Percentiles rank a stretch among this genome's conserved stretches.
These are phyloP conservation scores for Lecanicillium sp. DNA, from an alignment of 2,329 filamentous ascomycete genomes.

Conservation along the genomic window DNA sequence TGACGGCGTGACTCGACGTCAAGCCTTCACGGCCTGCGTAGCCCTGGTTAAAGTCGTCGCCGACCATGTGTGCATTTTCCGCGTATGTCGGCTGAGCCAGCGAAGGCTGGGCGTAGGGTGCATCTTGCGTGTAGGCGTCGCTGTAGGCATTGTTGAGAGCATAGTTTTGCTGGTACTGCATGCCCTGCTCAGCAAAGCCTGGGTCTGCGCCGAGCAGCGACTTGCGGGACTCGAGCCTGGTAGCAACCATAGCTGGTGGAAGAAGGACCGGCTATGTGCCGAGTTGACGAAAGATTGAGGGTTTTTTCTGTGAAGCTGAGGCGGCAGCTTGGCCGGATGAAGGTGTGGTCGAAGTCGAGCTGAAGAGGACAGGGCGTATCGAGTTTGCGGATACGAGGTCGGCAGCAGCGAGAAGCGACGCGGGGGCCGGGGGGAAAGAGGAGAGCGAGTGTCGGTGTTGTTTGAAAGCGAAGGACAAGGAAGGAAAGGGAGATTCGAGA, in stretches of 20 bases:
- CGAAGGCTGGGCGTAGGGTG: slow-evolving; percentile 19
- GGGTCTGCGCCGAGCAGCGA: slow-evolving; percentile 34
- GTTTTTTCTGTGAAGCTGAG: background rate
- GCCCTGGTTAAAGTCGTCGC: slow-evolving; percentile 28
- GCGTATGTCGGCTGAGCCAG: slow-evolving; percentile 24
- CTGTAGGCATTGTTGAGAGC: slow-evolving; percentile 17
- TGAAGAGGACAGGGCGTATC: background rate
- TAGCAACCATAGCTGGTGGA: slow-evolving; percentile 30
- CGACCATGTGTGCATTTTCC: slow-evolving; percentile 22
- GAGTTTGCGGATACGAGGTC: slow-evolving; percentile 4
- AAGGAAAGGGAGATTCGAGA: background rate
- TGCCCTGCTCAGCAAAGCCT: slow-evolving; percentile 30
- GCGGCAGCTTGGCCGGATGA: background rate
- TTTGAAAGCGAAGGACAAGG: no score
- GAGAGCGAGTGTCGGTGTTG: no score
- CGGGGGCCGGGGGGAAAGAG: no score
- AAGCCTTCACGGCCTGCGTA: slow-evolving; percentile 34
- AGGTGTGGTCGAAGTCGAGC: background rate
- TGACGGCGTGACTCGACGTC: slow-evolving; percentile 26
- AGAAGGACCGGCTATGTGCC: background rate
- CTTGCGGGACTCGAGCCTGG: slow-evolving; percentile 35
- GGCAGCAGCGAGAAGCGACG: background rate
- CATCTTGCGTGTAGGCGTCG: slow-evolving; percentile 24
- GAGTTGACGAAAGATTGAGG: background rate
- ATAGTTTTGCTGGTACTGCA: slow-evolving; percentile 19